Evolutionary conservation across 495 filamentous ascomycete species (phyloP).

Genomic region (Hypoxylon fragiforme): DNA sequence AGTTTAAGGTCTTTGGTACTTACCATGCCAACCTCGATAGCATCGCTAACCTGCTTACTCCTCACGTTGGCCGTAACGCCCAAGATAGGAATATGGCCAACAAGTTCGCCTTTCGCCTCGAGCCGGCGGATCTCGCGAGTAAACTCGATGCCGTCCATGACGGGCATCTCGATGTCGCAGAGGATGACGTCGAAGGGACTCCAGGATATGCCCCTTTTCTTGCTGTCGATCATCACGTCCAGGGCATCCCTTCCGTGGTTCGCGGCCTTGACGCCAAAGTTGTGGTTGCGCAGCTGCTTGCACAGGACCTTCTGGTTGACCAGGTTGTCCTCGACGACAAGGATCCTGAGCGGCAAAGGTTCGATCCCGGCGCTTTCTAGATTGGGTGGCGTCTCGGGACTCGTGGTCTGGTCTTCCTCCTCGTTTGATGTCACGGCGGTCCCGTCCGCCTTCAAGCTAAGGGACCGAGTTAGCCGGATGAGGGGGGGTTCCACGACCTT

Average conservation of each 20-base stretch:
- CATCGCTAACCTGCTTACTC: conserved; percentile 65
- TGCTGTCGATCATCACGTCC: conserved; percentile 47
- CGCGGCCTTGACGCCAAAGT: conserved; percentile 67
- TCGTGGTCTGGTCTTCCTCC: conserved; percentile 1
- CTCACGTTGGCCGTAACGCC: conserved; percentile 79
- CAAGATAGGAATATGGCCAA: conserved; percentile 68
- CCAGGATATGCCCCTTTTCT: conserved; percentile 8
- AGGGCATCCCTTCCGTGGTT: conserved; percentile 79
- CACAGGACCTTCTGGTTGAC: conserved; percentile 73
- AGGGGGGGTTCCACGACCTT: conserved; percentile 1
- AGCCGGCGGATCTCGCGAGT: conserved; percentile 67
- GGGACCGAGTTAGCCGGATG: conserved; percentile 18
- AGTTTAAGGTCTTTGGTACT: too few species aligned
- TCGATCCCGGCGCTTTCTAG: conserved; percentile 1
- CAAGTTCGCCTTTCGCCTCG: conserved; percentile 52
- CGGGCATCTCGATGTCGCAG: conserved; percentile 86
- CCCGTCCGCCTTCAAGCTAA: conserved; percentile 34
- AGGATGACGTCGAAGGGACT: conserved; percentile 60
- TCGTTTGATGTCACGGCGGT: conserved; percentile 5
- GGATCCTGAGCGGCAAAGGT: conserved; percentile 42
- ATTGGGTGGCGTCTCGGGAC: neutral
- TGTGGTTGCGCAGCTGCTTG: conserved; percentile 63
- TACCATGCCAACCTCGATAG: conserved; percentile 69
- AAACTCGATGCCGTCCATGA: conserved; percentile 77
- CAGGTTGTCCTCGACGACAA: conserved; percentile 78